Evolutionary conservation across 345 rosid species (phyloP).

Genomic region (Cardamine occulta): DNA sequence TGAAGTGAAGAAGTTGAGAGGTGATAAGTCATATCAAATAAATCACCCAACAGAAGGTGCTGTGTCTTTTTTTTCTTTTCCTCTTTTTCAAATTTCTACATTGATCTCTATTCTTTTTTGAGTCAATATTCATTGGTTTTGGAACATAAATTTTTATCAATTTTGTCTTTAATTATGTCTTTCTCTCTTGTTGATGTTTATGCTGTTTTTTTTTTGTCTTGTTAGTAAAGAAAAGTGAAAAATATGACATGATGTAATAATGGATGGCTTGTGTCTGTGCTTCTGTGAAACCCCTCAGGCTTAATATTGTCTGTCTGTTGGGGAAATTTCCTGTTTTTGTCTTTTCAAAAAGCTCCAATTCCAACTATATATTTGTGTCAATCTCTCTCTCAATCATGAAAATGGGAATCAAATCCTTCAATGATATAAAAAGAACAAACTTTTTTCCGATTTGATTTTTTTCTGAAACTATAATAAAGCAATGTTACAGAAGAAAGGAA

Average conservation of each 20-base stretch:
- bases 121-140: conserved; percentile 40
- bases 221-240: conserved; percentile 43
- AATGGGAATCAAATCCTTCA: background rate
- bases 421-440: background rate
- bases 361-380: conserved; percentile 28
- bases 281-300: conserved; percentile 29
- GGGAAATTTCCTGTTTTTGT: conserved; percentile 26
- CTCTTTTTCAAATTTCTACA: conserved; percentile 14
- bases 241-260: conserved; percentile 40
- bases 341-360: conserved; percentile 32
- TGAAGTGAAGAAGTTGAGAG: conserved; percentile 29
- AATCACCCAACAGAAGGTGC: conserved; percentile 39
- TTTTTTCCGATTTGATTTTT: background rate
- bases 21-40: conserved; percentile 31
- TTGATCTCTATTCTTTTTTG: conserved; percentile 41
- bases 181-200: conserved; percentile 27
- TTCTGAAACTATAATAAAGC: conserved; percentile 42
- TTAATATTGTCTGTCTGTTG: conserved; percentile 41
- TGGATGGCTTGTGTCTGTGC: conserved; percentile 36
- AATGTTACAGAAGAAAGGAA: conserved; percentile 48
- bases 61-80: conserved; percentile 14
- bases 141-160: conserved; percentile 37
- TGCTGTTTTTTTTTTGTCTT: conserved; percentile 29
- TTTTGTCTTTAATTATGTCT: conserved; percentile 29
- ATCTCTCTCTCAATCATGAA: conserved; percentile 5